These are phyloP conservation scores for Selaginella moellendorffii DNA, from an alignment of 75 land plant species.

Conservation along the genomic window DNA sequence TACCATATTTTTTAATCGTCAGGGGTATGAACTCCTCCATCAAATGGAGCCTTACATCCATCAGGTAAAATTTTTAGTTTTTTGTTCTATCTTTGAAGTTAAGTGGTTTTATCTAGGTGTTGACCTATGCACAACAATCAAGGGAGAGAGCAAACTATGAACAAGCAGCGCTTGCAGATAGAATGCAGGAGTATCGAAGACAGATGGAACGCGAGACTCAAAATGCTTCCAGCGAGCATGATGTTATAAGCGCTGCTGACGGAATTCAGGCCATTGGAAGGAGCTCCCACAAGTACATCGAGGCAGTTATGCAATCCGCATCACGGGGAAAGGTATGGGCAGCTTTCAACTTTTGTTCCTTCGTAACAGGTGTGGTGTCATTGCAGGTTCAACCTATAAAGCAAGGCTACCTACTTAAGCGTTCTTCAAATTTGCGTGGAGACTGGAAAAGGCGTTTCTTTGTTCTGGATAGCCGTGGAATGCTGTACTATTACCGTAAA, in stretches of 20 bases:
- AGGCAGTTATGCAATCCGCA: slow-evolving; percentile 93
- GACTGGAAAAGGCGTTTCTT: slow-evolving; percentile 99
- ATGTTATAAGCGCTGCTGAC: slow-evolving; percentile 70
- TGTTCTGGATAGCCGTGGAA: slow-evolving; percentile 94
- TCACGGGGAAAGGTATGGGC: slow-evolving; percentile 69
- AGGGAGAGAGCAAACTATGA: slow-evolving; percentile 94
- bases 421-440: slow-evolving; percentile 93
- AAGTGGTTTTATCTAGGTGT: slow-evolving; percentile 54
- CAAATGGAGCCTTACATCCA: slow-evolving; percentile 99
- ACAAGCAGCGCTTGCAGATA: slow-evolving; percentile 92
- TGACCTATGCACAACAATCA: slow-evolving; percentile 97
- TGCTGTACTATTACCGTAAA: slow-evolving; percentile 91
- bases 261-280: slow-evolving; percentile 95
- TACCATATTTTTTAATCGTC: neutral
- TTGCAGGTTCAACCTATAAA: slow-evolving; percentile 87
- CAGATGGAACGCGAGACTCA: slow-evolving; percentile 83
- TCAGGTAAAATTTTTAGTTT: slow-evolving; percentile 41
- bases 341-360: neutral
- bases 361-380: neutral
- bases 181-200: slow-evolving; percentile 92
- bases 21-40: slow-evolving; percentile 97
- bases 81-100: too few relatives aligned
- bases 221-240: slow-evolving; percentile 50
- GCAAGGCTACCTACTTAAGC: slow-evolving; percentile 92
- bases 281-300: slow-evolving; percentile 97